A percentile compares a stretch with the other conserved stretches of the same genome.
These are phyloP conservation scores for Carpinus fangiana DNA, from an alignment of 306 rosid genomes.

Conservation along the genomic window DNA sequence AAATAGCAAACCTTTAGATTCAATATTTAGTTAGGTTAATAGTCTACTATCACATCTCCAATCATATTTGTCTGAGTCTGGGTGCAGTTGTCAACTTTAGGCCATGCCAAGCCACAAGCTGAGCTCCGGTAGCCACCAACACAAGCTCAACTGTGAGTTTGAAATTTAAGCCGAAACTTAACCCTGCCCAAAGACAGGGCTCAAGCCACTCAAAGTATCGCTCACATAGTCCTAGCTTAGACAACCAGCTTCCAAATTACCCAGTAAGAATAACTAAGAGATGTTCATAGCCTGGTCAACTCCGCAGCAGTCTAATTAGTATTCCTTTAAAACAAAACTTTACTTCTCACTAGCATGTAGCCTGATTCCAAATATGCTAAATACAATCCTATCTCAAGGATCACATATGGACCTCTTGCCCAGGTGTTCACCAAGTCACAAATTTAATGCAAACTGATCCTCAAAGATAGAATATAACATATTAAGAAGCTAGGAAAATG, in stretches of 20 bases:
- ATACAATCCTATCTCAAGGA: not conserved
- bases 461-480: not conserved
- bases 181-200: not conserved
- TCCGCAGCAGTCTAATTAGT: not conserved
- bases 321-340: not conserved
- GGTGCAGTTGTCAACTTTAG: not conserved
- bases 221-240: not conserved
- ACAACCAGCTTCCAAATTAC: not conserved
- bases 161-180: not conserved
- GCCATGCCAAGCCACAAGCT: not conserved
- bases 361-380: not conserved
- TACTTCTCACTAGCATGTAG: constrained; percentile 1
- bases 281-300: not conserved
- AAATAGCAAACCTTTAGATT: too few relatives aligned
- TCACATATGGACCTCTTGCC: not conserved
- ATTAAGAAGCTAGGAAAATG: not conserved
- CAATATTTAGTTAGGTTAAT: too few relatives aligned
- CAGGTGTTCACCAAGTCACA: not conserved
- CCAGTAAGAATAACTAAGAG: not conserved
- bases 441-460: not conserved
- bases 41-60: not conserved
- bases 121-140: not conserved
- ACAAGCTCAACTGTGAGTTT: not conserved
- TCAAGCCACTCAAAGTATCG: not conserved
- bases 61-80: not conserved